Conservation (phyloP, 225 moss, liverwort and hornwort species). For the Takakia lepidozioides region DNA sequence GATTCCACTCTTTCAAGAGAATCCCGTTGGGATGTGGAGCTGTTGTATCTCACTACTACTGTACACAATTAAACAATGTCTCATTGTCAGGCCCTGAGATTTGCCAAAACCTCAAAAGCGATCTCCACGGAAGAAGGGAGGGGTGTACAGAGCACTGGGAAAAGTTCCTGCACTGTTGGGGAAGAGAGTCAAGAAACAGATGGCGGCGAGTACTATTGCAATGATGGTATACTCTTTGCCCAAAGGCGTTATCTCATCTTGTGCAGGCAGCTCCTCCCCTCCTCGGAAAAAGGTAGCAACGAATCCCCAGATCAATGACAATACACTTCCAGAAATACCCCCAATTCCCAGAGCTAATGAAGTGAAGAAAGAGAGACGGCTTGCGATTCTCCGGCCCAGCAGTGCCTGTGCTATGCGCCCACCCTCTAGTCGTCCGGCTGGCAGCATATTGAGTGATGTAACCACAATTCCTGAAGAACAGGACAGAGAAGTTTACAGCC, state of each 20-base stretch:
- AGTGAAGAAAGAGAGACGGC: constrained; percentile 72
- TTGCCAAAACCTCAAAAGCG: too few species aligned
- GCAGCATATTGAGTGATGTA: constrained; percentile 78
- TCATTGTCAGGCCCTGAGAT: too few species aligned
- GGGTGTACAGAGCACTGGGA: constrained; percentile 88
- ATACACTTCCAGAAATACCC: constrained; percentile 72
- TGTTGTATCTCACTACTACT: too few species aligned
- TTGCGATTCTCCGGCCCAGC: constrained; percentile 64
- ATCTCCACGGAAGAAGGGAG: constrained; percentile 84
- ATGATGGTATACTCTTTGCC: constrained; percentile 65
- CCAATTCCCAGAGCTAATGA: constrained; percentile 62
- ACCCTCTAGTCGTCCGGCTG: constrained; percentile 85
- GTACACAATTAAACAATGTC: too few species aligned
- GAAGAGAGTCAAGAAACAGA: constrained; percentile 76
- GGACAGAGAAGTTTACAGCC: constrained; percentile 3
- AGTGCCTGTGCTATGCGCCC: constrained; percentile 86
- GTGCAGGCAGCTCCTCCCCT: constrained; percentile 97
- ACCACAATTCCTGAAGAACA: constrained; percentile 69
- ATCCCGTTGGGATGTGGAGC: too few species aligned
- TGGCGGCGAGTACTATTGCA: constrained; percentile 65
- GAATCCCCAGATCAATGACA: constrained; percentile 88
- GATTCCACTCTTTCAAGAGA: too few species aligned
- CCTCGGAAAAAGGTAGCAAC: constrained; percentile 87
- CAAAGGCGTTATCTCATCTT: constrained; percentile 81
- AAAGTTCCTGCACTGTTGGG: constrained; percentile 95